A percentile compares a stretch with the other conserved stretches of the same genome.
phyloP scores from a whole-genome alignment of 768 basidiomycete species.

The Brasilioporus rufonigricans region DNA sequence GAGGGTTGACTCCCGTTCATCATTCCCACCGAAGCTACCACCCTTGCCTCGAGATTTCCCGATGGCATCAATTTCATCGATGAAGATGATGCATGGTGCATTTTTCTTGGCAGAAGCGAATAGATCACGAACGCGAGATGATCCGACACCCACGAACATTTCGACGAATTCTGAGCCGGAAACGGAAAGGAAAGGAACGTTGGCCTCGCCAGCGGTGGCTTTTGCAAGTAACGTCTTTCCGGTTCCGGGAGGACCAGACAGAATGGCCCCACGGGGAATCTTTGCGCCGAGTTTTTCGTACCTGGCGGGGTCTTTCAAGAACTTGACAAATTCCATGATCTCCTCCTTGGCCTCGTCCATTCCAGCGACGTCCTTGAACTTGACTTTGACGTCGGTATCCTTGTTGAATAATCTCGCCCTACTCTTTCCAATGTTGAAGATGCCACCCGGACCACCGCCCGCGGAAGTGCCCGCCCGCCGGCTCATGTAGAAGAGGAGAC shows the following conservation, averaged over 20 bases:
- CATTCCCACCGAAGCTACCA: constrained; percentile 87
- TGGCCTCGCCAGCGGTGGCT: constrained; percentile 97
- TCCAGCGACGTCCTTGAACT: constrained; percentile 96
- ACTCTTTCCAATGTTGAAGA: constrained; percentile 97
- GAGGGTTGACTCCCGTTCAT: constrained; percentile 95
- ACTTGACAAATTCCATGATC: constrained; percentile 99
- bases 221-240: constrained; percentile 98
- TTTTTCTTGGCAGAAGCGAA: constrained; percentile 98
- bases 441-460: constrained; percentile 75
- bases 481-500: constrained; percentile 86
- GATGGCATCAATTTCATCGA: constrained; percentile 99
- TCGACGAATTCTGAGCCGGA: constrained; percentile 99
- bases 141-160: constrained; percentile 99
- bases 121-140: constrained; percentile 94
- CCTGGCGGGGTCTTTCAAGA: constrained; percentile 91
- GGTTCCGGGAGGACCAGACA: constrained; percentile 95
- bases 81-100: constrained; percentile 97
- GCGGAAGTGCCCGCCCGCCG: constrained; percentile 61
- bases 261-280: constrained; percentile 92
- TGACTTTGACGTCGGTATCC: constrained; percentile 89
- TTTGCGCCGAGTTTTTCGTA: constrained; percentile 98
- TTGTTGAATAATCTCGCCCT: constrained; percentile 94
- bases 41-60: constrained; percentile 86
- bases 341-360: constrained; percentile 99
- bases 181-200: constrained; percentile 96